phyloP scores from a whole-genome alignment of 2,329 filamentous ascomycete genomes.

The Cryphonectria naterciae region DNA sequence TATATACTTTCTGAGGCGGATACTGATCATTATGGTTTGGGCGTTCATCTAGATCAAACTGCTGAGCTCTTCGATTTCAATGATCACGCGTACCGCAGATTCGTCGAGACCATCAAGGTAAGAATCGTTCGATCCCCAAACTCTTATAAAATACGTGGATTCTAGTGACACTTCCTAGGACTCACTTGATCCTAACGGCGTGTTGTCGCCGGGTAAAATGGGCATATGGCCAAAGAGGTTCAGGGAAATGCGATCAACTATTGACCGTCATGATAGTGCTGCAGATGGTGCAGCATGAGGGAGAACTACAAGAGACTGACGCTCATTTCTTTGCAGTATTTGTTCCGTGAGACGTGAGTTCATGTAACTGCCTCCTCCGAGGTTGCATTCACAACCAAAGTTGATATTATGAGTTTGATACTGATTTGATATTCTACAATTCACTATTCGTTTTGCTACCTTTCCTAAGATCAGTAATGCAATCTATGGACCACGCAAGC shows the following conservation, averaged over 20 bases:
- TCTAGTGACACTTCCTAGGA: slow-evolving; percentile 33
- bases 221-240: slow-evolving; percentile 39
- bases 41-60: slow-evolving; percentile 38
- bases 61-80: slow-evolving; percentile 46
- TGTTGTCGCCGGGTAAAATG: slow-evolving; percentile 44
- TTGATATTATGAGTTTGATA: neutral
- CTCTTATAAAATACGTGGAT: neutral
- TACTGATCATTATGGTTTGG: neutral
- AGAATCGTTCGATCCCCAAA: neutral
- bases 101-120: slow-evolving; percentile 45
- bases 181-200: slow-evolving; percentile 43
- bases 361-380: neutral
- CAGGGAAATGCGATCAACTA: slow-evolving; percentile 12
- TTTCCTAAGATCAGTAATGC: too few species aligned
- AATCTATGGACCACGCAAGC: too few species aligned
- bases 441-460: too few species aligned
- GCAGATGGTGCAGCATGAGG: neutral
- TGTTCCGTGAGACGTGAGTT: neutral
- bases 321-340: neutral
- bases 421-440: neutral
- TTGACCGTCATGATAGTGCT: neutral
- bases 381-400: neutral
- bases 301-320: neutral
- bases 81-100: slow-evolving; percentile 43
- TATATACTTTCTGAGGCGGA: neutral